Evolutionary conservation across 768 basidiomycete genomes (phyloP).

Genomic region (Mycena haematopus): DNA sequence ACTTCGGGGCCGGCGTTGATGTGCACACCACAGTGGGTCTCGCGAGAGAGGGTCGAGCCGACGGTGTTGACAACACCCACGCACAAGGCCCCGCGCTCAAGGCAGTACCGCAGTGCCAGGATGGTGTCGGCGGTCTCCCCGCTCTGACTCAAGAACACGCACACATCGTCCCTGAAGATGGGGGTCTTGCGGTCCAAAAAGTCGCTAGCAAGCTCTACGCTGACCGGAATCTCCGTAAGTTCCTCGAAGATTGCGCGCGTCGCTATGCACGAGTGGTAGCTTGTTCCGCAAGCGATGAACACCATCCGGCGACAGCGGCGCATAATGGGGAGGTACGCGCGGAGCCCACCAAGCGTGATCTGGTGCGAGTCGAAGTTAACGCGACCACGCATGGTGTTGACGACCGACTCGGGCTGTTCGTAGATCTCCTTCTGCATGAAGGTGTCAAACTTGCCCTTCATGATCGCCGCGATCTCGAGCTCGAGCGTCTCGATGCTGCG

Average conservation of each 20-base stretch:
- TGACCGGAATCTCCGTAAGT: constrained; percentile 97
- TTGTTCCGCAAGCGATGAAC: constrained; percentile 98
- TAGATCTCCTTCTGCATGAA: constrained; percentile 99
- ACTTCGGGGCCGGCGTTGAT: constrained; percentile 99
- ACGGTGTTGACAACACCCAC: constrained; percentile 99
- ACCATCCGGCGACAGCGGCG: constrained; percentile 93
- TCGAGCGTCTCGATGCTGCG: constrained; percentile 98
- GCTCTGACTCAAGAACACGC: constrained; percentile 95
- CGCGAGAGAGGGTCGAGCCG: constrained; percentile 95
- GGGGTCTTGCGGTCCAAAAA: constrained; percentile 99
- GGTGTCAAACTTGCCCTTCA: constrained; percentile 99
- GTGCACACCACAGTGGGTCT: constrained; percentile 99
- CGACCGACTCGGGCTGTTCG: constrained; percentile 98
- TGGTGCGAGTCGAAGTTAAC: constrained; percentile 95
- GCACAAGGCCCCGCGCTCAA: constrained; percentile 95
- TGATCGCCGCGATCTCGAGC: constrained; percentile 99
- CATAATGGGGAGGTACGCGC: constrained; percentile 94
- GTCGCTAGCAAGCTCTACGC: constrained; percentile 96
- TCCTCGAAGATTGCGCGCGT: constrained; percentile 99
- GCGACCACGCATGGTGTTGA: constrained; percentile 99
- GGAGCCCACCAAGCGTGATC: constrained; percentile 94
- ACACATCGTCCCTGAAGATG: constrained; percentile 98
- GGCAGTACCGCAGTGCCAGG: constrained; percentile 92
- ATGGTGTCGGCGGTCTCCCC: constrained; percentile 99
- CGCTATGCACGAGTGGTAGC: constrained; percentile 96